These are phyloP conservation scores for Platanus orientalis DNA, from an alignment of 164 flowering plant genomes.

Conservation along the genomic window DNA sequence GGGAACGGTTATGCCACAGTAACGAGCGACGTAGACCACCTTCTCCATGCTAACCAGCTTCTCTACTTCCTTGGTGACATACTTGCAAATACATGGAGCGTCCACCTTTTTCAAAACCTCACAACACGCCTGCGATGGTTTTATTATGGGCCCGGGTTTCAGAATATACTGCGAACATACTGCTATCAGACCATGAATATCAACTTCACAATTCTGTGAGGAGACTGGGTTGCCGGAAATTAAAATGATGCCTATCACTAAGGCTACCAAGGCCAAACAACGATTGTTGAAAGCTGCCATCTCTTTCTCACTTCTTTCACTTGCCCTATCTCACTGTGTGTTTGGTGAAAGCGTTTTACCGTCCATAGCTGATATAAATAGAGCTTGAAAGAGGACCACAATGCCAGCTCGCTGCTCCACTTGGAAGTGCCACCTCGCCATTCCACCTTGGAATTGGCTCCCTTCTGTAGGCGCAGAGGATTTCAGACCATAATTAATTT, in stretches of 20 bases:
- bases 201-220: neutral
- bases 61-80: conserved; percentile 12
- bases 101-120: neutral
- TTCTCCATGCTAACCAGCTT: conserved; percentile 16
- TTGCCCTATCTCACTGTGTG: no score
- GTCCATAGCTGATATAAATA: no score
- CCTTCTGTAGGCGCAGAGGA: no score
- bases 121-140: conserved; percentile 17
- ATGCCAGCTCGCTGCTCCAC: no score
- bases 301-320: no score
- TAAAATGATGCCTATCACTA: neutral
- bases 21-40: conserved; percentile 11
- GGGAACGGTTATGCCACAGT: conserved; percentile 11
- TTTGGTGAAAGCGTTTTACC: no score
- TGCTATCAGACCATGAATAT: neutral
- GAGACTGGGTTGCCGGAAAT: neutral
- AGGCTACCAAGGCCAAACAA: no score
- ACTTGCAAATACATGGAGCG: conserved; percentile 16
- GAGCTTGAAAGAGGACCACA: no score
- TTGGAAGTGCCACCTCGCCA: no score
- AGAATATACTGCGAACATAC: conserved; percentile 11
- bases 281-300: neutral
- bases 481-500: no score
- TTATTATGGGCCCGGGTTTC: neutral
- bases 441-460: no score